Percentiles rank a stretch among this genome's conserved stretches.
These are phyloP conservation scores for Colletotrichum destructivum DNA, from an alignment of 2,329 filamentous ascomycete species.

Conservation along the genomic window DNA sequence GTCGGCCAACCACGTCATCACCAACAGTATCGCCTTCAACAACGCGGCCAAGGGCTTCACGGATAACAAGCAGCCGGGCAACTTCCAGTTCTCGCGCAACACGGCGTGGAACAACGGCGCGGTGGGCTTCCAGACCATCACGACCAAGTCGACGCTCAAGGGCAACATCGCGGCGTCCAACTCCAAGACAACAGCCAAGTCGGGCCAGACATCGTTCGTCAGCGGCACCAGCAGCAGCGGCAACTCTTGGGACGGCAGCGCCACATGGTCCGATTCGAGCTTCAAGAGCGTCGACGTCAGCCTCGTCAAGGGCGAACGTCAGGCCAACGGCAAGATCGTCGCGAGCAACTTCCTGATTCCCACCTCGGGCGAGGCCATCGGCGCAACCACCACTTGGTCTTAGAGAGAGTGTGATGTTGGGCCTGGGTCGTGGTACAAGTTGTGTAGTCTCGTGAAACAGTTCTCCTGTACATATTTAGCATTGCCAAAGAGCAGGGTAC, in stretches of 20 bases:
- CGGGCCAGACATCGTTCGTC: slow-evolving; percentile 47
- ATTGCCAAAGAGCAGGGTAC: slow-evolving; percentile 23
- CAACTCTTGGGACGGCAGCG: slow-evolving; percentile 59
- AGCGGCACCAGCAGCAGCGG: slow-evolving; percentile 48
- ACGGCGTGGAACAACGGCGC: slow-evolving; percentile 63
- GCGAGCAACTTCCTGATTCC: slow-evolving; percentile 60
- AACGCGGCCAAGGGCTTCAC: slow-evolving; percentile 63
- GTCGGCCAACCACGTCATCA: slow-evolving; percentile 59
- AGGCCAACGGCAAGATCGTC: slow-evolving; percentile 56
- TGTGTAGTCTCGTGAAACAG: background rate
- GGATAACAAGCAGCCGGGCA: slow-evolving; percentile 61
- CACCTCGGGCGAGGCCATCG: slow-evolving; percentile 53
- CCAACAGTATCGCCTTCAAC: slow-evolving; percentile 61
- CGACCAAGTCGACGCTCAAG: slow-evolving; percentile 53
- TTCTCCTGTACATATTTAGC: slow-evolving; percentile 27
- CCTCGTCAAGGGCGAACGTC: slow-evolving; percentile 55
- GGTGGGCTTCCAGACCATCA: slow-evolving; percentile 56
- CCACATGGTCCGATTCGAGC: slow-evolving; percentile 47
- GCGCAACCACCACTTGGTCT: slow-evolving; percentile 53
- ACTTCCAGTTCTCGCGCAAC: slow-evolving; percentile 57
- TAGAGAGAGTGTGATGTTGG: background rate
- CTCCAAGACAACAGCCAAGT: slow-evolving; percentile 41
- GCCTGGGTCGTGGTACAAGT: background rate
- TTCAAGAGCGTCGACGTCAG: slow-evolving; percentile 56
- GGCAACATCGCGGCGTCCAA: slow-evolving; percentile 58